Conservation (phyloP, 129 eudicot genomes). For the Logfia minima region DNA sequence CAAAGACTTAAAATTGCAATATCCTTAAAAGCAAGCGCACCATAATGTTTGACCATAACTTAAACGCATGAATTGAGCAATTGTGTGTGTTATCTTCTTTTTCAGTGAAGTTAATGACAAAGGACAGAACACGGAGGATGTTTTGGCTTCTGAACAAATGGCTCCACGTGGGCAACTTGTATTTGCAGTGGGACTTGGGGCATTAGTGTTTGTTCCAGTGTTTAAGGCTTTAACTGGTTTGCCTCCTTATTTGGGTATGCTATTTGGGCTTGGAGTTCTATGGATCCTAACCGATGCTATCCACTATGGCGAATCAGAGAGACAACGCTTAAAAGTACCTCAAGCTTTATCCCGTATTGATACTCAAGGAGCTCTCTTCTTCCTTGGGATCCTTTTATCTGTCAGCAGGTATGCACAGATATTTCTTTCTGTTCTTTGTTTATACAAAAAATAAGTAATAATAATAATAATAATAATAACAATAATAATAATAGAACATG, state of each 20-base stretch:
- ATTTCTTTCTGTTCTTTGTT: not conserved
- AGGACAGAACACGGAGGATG: slow-evolving; percentile 60
- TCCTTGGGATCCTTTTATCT: slow-evolving; percentile 92
- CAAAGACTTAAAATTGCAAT: slow-evolving; percentile 1
- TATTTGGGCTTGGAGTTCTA: slow-evolving; percentile 94
- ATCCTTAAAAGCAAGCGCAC: not conserved
- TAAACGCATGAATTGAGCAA: slow-evolving; percentile 1
- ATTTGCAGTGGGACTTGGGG: slow-evolving; percentile 83
- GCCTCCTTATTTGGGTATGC: slow-evolving; percentile 95
- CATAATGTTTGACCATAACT: not conserved
- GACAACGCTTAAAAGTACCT: slow-evolving; percentile 87
- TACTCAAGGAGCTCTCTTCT: slow-evolving; percentile 95
- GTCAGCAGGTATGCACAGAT: slow-evolving; percentile 74
- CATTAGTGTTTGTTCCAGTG: slow-evolving; percentile 84
- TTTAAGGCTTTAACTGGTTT: slow-evolving; percentile 89
- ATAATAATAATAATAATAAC: too few species aligned
- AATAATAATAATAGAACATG: not conserved
- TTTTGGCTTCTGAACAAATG: slow-evolving; percentile 96
- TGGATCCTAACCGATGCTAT: slow-evolving; percentile 97
- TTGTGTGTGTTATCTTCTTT: slow-evolving; percentile 10
- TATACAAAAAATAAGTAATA: not conserved
- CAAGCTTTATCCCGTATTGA: slow-evolving; percentile 96
- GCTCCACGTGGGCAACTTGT: slow-evolving; percentile 98
- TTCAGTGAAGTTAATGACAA: slow-evolving; percentile 80
- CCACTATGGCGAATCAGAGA: slow-evolving; percentile 92